Base-by-base conservation (phyloP, 169 alveolate species). In the Plasmodium gaboni region DNA sequence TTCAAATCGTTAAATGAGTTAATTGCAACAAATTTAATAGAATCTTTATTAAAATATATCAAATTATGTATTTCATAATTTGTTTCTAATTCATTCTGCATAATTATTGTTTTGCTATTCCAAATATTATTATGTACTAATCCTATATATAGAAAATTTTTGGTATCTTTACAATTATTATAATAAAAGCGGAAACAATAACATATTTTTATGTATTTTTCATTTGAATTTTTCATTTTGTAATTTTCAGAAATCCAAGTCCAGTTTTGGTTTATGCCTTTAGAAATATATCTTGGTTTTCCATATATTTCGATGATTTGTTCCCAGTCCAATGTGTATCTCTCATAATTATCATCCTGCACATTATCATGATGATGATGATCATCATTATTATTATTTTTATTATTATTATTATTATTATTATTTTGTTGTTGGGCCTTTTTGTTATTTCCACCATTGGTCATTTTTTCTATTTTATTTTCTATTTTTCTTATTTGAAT, bases 211-310 rank as follows among this genome's bases (percentile, higher is more conserved):
- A 83, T 26, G 46, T 78, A 38, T 15, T 70, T 59, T n/a, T 55
- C 85, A 44, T 68, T 53, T 15, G 22, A 13, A 42, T 55, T 83
- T 22, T 24, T 68, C 42, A 83, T 69, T 63, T 53, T 83, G 26
- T 83, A 83, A 55, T 17, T 83, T 83, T 83, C 46, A 55, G 91
- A 83, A 69, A 70, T 63, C 91, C 91, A 83, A 0, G 64, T 83
- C 46, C 53, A 65, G 4, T 55, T 59, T 50, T 67, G 74, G 70
- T 83, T 55, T 67, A 83, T 68, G 32, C 48, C 85, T 59, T 69
- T 83, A 3, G 28, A 61, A 32, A 78, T 78, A 64, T 78, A 42
- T 26, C 63, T 42, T 38, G 91, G 83, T 46, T 68, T 83, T 65
- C 89, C 89, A 65, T 65, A 78, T 60, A 78, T 78, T 59, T 78